Conservation (phyloP, 768 basidiomycete species). For the Mycena pura region DNA sequence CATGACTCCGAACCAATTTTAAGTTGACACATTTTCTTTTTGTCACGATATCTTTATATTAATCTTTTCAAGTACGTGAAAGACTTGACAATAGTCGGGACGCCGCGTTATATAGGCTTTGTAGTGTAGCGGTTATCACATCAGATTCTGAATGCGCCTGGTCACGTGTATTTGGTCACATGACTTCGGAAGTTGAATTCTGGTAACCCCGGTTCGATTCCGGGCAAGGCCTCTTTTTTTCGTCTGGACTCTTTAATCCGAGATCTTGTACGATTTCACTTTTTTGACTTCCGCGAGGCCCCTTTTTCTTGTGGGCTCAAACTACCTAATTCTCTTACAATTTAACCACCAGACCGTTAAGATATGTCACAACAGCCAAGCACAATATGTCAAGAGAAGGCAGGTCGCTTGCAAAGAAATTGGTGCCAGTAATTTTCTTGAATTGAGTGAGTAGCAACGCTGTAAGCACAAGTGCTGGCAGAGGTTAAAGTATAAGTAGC, state of each 20-base stretch:
- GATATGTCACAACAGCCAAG: slow-evolving; percentile 72
- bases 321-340: too few relatives aligned
- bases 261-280: background rate
- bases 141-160: slow-evolving; percentile 35
- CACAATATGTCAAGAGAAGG: slow-evolving; percentile 69
- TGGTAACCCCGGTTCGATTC: slow-evolving; percentile 31
- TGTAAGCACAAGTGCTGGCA: slow-evolving; percentile 28
- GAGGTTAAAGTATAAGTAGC: slow-evolving; percentile 54
- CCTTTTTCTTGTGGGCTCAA: slow-evolving; percentile 19
- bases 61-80: too few relatives aligned
- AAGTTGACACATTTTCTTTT: too few relatives aligned
- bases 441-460: slow-evolving; percentile 6
- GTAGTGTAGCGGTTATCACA: slow-evolving; percentile 33
- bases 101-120: too few relatives aligned
- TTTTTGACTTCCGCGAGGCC: background rate
- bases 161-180: too few relatives aligned
- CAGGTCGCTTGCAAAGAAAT: slow-evolving; percentile 53
- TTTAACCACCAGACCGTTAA: slow-evolving; percentile 72
- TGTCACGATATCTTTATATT: too few relatives aligned
- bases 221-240: slow-evolving; percentile 24
- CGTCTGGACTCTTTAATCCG: background rate
- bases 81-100: too few relatives aligned
- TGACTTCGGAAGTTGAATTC: slow-evolving; percentile 7
- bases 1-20: slow-evolving; percentile 37
- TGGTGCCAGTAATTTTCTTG: slow-evolving; percentile 55